Conservation (phyloP, 495 filamentous ascomycete genomes). For the Podospora tetraspora region DNA sequence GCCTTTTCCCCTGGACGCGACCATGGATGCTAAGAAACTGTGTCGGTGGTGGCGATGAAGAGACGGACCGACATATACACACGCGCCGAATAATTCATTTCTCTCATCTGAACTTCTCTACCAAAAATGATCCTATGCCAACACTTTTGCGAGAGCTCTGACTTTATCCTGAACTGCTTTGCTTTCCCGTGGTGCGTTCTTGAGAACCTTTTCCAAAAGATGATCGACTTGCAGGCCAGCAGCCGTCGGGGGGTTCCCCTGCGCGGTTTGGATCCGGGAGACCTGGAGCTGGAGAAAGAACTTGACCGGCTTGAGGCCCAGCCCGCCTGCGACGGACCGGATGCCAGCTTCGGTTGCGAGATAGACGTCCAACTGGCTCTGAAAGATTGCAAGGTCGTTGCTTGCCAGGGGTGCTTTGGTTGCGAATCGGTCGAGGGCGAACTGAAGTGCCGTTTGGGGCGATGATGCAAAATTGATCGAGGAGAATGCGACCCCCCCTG, state of each 20-base stretch:
- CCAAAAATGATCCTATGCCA: conserved; percentile 16
- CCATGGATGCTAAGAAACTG: neutral
- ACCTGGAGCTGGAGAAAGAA: conserved; percentile 48
- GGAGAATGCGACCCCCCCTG: conserved; percentile 40
- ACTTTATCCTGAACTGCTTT: conserved; percentile 37
- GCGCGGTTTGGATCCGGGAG: conserved; percentile 45
- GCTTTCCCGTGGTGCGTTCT: conserved; percentile 39
- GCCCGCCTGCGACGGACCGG: conserved; percentile 36
- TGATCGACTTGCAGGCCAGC: conserved; percentile 43
- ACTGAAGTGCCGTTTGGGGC: conserved; percentile 34
- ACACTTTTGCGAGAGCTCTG: conserved; percentile 27
- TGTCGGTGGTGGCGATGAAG: neutral
- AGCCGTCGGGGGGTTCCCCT: conserved; percentile 41
- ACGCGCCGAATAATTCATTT: too few relatives aligned
- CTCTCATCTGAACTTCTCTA: too few relatives aligned
- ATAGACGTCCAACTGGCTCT: conserved; percentile 41
- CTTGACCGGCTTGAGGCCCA: conserved; percentile 46
- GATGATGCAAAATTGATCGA: conserved; percentile 42
- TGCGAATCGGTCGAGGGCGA: conserved; percentile 41
- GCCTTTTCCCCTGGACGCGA: neutral
- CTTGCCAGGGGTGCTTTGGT: conserved; percentile 34
- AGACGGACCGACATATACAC: neutral
- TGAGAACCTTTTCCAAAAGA: conserved; percentile 43
- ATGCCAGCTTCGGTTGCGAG: conserved; percentile 48
- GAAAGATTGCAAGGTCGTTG: conserved; percentile 38